phyloP scores from a whole-genome alignment of 371 early-diverging fungal species.

The Rhizopus delemar region DNA sequence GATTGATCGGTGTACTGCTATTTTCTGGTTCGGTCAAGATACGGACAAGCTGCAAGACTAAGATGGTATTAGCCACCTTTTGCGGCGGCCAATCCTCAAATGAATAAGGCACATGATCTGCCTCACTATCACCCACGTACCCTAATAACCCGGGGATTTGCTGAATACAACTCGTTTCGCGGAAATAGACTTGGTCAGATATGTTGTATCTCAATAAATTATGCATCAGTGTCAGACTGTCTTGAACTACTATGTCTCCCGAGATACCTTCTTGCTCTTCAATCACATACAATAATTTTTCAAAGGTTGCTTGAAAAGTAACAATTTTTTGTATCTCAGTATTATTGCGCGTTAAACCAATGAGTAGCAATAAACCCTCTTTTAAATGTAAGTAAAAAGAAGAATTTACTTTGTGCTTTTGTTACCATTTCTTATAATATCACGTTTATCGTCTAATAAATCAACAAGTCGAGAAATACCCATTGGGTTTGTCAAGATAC shows the following conservation, averaged over 20 bases:
- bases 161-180: slow-evolving; percentile 92
- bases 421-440: slow-evolving; percentile 92
- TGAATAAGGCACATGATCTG: slow-evolving; percentile 51
- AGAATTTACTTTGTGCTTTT: background rate
- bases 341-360: slow-evolving; percentile 84
- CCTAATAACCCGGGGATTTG: slow-evolving; percentile 74
- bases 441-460: slow-evolving; percentile 87
- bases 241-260: slow-evolving; percentile 95
- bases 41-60: slow-evolving; percentile 83
- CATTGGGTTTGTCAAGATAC: slow-evolving; percentile 84
- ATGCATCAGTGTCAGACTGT: slow-evolving; percentile 88
- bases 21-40: slow-evolving; percentile 87
- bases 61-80: slow-evolving; percentile 80
- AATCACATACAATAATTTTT: slow-evolving; percentile 81
- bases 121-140: slow-evolving; percentile 63
- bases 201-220: slow-evolving; percentile 92
- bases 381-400: background rate
- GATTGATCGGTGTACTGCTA: slow-evolving; percentile 84
- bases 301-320: slow-evolving; percentile 96
- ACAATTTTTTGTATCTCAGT: slow-evolving; percentile 97
- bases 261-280: slow-evolving; percentile 90
- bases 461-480: slow-evolving; percentile 93
- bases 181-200: slow-evolving; percentile 94
- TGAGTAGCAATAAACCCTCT: slow-evolving; percentile 91
- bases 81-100: slow-evolving; percentile 72